phyloP scores from a whole-genome alignment of 2,329 filamentous ascomycete species.

The Tympanopsis confertula region DNA sequence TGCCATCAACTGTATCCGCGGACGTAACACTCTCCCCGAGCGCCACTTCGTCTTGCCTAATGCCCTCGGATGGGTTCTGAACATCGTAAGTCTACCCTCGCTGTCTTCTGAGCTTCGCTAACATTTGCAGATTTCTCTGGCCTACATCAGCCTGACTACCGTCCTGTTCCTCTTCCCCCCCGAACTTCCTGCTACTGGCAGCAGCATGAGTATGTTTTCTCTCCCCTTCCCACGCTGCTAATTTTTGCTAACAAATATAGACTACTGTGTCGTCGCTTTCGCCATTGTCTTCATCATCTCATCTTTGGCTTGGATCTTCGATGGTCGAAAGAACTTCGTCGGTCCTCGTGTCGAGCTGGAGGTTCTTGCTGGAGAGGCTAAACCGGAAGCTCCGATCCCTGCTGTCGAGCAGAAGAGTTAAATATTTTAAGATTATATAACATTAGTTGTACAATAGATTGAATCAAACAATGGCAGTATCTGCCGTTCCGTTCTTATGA shows the following conservation, averaged over 20 bases:
- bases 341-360: conserved; percentile 19
- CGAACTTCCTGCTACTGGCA: conserved; percentile 46
- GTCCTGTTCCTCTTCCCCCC: conserved; percentile 69
- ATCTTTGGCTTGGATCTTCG: conserved; percentile 30
- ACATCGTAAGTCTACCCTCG: conserved; percentile 25
- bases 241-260: not conserved
- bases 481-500: no score
- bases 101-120: not conserved
- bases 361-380: conserved; percentile 3
- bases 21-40: conserved; percentile 52
- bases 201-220: conserved; percentile 51
- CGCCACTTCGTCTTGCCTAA: conserved; percentile 42
- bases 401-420: no score
- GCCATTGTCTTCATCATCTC: conserved; percentile 33
- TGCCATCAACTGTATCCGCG: conserved; percentile 55
- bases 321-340: conserved; percentile 33
- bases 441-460: no score
- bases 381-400: no score
- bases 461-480: no score
- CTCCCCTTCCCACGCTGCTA: not conserved
- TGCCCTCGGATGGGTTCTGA: conserved; percentile 45
- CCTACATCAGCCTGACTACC: conserved; percentile 59
- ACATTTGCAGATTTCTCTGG: conserved; percentile 36
- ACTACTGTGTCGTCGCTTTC: conserved; percentile 36
- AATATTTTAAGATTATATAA: no score